Percentiles rank a stretch among this genome's conserved stretches.
These are phyloP conservation scores for Sclerotiophoma versabilis DNA, from an alignment of 2,329 filamentous ascomycete genomes.

Conservation along the genomic window DNA sequence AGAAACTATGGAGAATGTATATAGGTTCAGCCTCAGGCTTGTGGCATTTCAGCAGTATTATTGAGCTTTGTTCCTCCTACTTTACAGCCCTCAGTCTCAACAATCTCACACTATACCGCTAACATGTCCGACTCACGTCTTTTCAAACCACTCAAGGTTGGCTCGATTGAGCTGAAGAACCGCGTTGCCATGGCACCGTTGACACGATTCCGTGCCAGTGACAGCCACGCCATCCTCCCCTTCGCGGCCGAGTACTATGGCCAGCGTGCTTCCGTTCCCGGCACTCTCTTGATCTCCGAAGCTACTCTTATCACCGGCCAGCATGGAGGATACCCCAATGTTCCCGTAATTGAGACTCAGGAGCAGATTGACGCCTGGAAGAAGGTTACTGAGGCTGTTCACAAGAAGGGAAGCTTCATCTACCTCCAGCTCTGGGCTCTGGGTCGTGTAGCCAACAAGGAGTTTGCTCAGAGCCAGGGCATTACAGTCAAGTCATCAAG, in stretches of 20 bases:
- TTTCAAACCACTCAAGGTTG: slow-evolving; percentile 47
- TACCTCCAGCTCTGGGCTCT: slow-evolving; percentile 69
- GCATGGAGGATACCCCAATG: slow-evolving; percentile 58
- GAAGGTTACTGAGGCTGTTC: slow-evolving; percentile 66
- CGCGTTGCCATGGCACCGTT: slow-evolving; percentile 48
- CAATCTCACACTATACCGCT: neutral
- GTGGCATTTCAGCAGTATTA: neutral
- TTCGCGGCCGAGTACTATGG: slow-evolving; percentile 60
- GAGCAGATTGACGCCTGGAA: slow-evolving; percentile 63
- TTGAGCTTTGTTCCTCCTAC: neutral
- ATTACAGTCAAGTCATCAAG: slow-evolving; percentile 44
- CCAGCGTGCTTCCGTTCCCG: slow-evolving; percentile 60
- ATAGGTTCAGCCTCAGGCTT: slow-evolving; percentile 12
- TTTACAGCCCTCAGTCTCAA: neutral
- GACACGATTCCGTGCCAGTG: slow-evolving; percentile 52
- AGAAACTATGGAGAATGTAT: slow-evolving; percentile 15
- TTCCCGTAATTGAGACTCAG: slow-evolving; percentile 65
- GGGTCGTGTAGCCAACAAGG: slow-evolving; percentile 61
- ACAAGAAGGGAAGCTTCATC: slow-evolving; percentile 67
- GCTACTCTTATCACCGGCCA: slow-evolving; percentile 60
- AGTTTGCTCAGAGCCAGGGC: slow-evolving; percentile 46
- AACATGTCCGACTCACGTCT: slow-evolving; percentile 41
- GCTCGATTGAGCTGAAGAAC: slow-evolving; percentile 43
- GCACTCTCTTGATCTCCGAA: slow-evolving; percentile 67
- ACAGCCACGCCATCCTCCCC: slow-evolving; percentile 57